A percentile compares a stretch with the other conserved stretches of the same genome.
phyloP scores from a whole-genome alignment of 345 rosid species.

The Carallia brachiata region DNA sequence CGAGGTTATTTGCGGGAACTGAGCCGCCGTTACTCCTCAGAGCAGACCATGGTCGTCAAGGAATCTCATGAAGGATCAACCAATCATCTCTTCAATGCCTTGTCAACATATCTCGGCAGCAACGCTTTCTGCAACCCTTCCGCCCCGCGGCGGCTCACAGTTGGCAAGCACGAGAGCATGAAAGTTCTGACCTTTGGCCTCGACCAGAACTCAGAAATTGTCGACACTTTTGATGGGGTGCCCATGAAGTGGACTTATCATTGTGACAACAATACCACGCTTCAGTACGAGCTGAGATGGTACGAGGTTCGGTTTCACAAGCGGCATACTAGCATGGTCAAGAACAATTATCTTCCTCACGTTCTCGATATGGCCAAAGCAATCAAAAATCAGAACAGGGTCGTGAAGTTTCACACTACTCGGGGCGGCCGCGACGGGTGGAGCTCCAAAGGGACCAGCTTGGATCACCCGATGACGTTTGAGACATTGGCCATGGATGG shows the following conservation, averaged over 20 bases:
- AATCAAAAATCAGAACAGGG: constrained; percentile 26
- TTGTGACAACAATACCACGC: constrained; percentile 15
- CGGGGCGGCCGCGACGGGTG: constrained; percentile 28
- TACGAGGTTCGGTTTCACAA: constrained; percentile 39
- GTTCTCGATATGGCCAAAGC: constrained; percentile 32
- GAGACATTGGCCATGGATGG: constrained; percentile 43
- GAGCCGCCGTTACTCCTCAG: constrained; percentile 32
- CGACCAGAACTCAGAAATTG: constrained; percentile 29
- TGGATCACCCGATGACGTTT: constrained; percentile 47
- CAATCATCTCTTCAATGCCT: constrained; percentile 36
- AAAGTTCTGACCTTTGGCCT: constrained; percentile 30
- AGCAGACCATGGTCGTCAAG: constrained; percentile 27
- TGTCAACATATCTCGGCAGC: constrained; percentile 29
- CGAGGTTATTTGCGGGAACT: constrained; percentile 19
- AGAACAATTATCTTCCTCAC: constrained; percentile 31
- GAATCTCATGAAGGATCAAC: constrained; percentile 37
- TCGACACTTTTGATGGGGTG: constrained; percentile 29
- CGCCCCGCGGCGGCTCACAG: constrained; percentile 25
- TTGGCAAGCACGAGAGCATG: constrained; percentile 34
- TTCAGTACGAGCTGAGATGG: constrained; percentile 24
- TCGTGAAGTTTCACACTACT: constrained; percentile 31
- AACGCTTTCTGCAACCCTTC: constrained; percentile 13
- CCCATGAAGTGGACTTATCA: constrained; percentile 35
- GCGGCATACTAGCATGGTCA: constrained; percentile 24
- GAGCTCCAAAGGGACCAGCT: constrained; percentile 21